Evolutionary conservation across 257 asterid genomes (phyloP).

Genomic region (Vinca minor): DNA sequence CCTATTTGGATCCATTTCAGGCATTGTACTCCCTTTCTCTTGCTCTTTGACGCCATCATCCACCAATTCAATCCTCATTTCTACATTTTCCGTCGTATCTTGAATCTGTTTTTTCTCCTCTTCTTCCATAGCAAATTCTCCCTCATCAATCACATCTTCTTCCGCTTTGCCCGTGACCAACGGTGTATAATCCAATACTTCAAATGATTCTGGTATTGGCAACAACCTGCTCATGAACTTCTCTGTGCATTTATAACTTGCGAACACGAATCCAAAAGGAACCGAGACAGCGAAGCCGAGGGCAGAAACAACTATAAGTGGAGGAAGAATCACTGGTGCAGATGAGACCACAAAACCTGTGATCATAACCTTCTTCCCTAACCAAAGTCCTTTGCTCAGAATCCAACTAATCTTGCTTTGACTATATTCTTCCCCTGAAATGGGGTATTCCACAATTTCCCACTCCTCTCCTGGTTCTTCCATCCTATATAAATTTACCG

Average conservation of each 20-base stretch:
- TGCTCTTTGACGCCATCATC: too few relatives aligned
- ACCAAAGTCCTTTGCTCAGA: constrained; percentile 28
- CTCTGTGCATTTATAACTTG: constrained; percentile 54
- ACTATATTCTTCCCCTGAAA: constrained; percentile 18
- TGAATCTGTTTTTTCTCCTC: constrained; percentile 15
- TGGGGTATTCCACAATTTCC: constrained; percentile 20
- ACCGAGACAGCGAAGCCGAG: constrained; percentile 49
- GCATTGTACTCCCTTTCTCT: constrained; percentile 6
- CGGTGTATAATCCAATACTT: constrained; percentile 18
- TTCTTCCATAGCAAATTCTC: constrained; percentile 2
- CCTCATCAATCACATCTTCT: constrained; percentile 7
- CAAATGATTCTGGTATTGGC: constrained; percentile 23
- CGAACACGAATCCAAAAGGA: constrained; percentile 51
- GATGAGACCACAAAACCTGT: constrained; percentile 58
- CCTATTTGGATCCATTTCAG: neutral
- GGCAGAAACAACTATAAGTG: constrained; percentile 44
- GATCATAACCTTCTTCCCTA: constrained; percentile 50
- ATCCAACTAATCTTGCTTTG: constrained; percentile 37
- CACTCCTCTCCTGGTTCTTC: constrained; percentile 36
- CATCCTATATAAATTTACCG: constrained; percentile 26
- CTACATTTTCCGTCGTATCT: constrained; percentile 16
- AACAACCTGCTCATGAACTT: constrained; percentile 59
- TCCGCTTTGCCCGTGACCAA: too few relatives aligned
- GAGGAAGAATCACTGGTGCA: constrained; percentile 64
- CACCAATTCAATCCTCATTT: constrained; percentile 22